Percentiles rank a stretch among this genome's conserved stretches.
Evolutionary conservation across 2,329 filamentous ascomycete species (phyloP).

Genomic region (Botrytis deweyae): DNA sequence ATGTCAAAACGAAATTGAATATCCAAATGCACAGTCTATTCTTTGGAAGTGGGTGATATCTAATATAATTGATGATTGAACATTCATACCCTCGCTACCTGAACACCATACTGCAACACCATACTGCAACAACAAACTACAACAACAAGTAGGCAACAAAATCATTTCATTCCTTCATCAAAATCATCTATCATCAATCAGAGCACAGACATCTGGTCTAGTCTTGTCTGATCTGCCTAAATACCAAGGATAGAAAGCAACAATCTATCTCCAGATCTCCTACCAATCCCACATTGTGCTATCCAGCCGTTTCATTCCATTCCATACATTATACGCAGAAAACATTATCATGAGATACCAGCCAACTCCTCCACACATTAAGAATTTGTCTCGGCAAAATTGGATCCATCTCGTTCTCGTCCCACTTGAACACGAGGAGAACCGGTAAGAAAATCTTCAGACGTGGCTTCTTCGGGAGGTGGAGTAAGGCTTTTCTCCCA

Average conservation of each 20-base stretch:
- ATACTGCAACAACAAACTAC: background rate
- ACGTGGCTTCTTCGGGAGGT: slow-evolving; percentile 37
- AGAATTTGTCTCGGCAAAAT: background rate
- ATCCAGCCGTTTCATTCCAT: background rate
- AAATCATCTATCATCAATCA: slow-evolving; percentile 17
- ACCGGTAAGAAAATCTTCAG: slow-evolving; percentile 16
- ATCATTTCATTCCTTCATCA: slow-evolving; percentile 13
- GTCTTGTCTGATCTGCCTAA: background rate
- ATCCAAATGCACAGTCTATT: no score
- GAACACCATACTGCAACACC: background rate
- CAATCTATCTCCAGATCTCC: background rate
- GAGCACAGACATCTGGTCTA: background rate
- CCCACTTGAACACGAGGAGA: background rate
- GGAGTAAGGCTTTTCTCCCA: slow-evolving; percentile 79
- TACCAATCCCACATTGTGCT: background rate
- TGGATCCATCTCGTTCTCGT: background rate
- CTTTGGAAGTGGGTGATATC: background rate
- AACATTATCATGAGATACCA: background rate
- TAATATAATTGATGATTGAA: background rate
- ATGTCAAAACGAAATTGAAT: background rate
- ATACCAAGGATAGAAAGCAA: background rate
- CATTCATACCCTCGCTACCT: background rate
- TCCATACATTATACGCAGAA: background rate
- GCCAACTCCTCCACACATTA: background rate
- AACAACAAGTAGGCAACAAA: background rate